Base-by-base conservation (phyloP, 352 stramenopile species). In the Thalassiosira pacifica region DNA sequence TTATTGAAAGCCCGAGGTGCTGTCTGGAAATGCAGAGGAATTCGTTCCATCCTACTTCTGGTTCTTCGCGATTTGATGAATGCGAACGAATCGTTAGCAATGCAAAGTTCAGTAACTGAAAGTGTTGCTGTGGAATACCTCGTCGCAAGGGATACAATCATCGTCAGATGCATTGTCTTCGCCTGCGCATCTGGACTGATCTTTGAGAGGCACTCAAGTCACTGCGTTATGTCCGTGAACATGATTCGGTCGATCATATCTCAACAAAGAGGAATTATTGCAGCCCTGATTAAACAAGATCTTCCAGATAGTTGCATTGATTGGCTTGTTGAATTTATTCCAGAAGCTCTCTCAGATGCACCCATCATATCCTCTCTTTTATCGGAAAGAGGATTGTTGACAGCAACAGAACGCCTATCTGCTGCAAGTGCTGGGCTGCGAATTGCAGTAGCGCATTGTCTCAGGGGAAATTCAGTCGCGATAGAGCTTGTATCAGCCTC, bases 241-340 rank as follows among this genome's bases (percentile, higher is more conserved):
- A 84, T 92, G 24, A 85, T 93, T 71, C 69, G 90, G 45, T 83
- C 34, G 11, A 69, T 93, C 40, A 71, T 91, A 26, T 55, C 68
- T 16, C 70, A 52, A 31, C 69, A 73, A 42, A 29, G 42, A 37
- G 90, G 89, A 34, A 72, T 94, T 19, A 80, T 90, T 52, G 83
- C 88, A 9, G 40, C 86, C 31, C 31, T 93, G 13, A 42, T 92
- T n/a, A 91, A 90, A 27, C 88, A 94, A 82, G 85, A 83, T 34
- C 57, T 93, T 42, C 52, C 76, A 16, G 70, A 91, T 48, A 59
- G 63, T 34, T 79, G 55, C 19, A 11, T 93, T 34, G 88, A 94
- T 75, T 94, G 86, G 79, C 31, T 94, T n/a, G 75, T 92, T 53
- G 75, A 87, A 19, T 86, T 86, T 85, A 74, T 94, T 34, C 90